Percentiles rank a stretch among this genome's conserved stretches.
These are phyloP conservation scores for Inga leiocalycina DNA, from an alignment of 306 rosid species.

Conservation along the genomic window DNA sequence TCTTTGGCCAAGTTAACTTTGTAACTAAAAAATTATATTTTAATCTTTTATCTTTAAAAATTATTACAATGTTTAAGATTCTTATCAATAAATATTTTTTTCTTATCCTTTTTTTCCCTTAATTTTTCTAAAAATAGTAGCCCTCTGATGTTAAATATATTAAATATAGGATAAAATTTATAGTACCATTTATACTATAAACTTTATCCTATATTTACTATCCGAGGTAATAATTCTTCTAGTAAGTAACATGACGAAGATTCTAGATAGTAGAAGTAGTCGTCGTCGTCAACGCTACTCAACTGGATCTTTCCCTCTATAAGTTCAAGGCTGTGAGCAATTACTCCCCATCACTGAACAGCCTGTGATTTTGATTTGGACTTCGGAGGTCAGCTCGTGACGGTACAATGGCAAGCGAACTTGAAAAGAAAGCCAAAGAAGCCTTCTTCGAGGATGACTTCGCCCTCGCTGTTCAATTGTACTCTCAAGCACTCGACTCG, in stretches of 20 bases:
- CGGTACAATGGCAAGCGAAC: conserved; percentile 40
- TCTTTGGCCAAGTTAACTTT: no score
- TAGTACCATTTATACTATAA: no score
- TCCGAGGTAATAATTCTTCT: neutral
- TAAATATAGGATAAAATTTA: no score
- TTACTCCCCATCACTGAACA: neutral
- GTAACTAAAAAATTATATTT: no score
- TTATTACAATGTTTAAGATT: no score
- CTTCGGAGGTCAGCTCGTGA: neutral
- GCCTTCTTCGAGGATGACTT: conserved; percentile 68
- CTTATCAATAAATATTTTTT: no score
- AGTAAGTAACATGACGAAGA: neutral
- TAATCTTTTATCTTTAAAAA: no score
- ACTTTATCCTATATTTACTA: no score
- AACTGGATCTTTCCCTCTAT: neutral
- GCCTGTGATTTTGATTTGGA: neutral
- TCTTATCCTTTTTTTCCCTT: no score
- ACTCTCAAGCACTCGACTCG: conserved; percentile 45
- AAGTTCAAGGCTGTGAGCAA: neutral
- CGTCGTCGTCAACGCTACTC: neutral
- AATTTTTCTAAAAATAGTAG: no score
- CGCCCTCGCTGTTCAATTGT: conserved; percentile 45
- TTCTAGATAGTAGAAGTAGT: neutral
- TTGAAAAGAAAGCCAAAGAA: conserved; percentile 59
- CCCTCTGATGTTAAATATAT: no score